Base-by-base conservation (phyloP, 768 basidiomycete genomes). In the Calocybe gangraenosa region DNA sequence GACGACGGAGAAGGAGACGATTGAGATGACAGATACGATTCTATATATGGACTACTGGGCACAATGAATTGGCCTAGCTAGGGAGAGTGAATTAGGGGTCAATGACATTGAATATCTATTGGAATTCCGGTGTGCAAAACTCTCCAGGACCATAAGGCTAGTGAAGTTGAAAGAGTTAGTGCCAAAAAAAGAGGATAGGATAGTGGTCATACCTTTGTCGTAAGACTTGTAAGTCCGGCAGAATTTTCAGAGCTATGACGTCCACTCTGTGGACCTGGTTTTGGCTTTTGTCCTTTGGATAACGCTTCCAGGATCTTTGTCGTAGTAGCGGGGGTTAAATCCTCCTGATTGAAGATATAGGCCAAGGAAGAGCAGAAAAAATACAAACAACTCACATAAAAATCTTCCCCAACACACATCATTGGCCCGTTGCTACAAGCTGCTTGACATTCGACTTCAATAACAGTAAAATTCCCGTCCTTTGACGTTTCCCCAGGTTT, bases 401-500 rank as follows among this genome's bases (percentile, higher is more conserved):
- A 99, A 64, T 98, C 92, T 60, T 99, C 96, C 20, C 87, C 86
- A 57, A 99, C 76, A 49, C 84, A 92, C 66, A 99, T 74, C 96
- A 98, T 98, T 36, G 90, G 92, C 20, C 92, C 96, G 68, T 97
- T 99, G 57, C 87, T 91, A 71, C 96, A 99, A 43, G 96, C 95
- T 46, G 96, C 96, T 59, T 97, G 85, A 66, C 96, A 99, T 69
- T 99, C 96, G 21, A 98, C 96, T 67, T 99, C 96, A 46, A 99
- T 77, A 34, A 98, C 83, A 8, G 96, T 96, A 67, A 97, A 99
- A 67, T 95, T 97, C 33, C 90, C 87, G 61, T 99, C 92, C 63
- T 80, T 78, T 10, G 96, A 96, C n/a, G 94, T 94, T 62, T 90
- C 80, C 6, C 95, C 95, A 18, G 89, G 84, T 52, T 85, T 79